Percentiles rank a stretch among this genome's conserved stretches.
Evolutionary conservation across 164 flowering plant species (phyloP).

Genomic region (Echeveria elegans): DNA sequence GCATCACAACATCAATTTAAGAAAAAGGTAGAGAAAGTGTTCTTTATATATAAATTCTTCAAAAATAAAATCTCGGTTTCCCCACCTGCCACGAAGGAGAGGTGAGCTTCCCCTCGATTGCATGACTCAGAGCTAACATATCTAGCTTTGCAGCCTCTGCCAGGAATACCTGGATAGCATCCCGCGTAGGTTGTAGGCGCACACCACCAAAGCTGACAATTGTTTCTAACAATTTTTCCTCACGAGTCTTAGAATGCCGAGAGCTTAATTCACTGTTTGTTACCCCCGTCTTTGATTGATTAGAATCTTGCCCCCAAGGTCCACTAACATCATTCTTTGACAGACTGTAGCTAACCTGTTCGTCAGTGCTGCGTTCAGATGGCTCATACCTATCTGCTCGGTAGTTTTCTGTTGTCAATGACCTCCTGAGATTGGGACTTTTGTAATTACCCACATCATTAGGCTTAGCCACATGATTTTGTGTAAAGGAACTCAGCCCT

Average conservation of each 20-base stretch:
- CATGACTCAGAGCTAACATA: slow-evolving; percentile 60
- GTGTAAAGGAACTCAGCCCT: slow-evolving; percentile 59
- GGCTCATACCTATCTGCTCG: slow-evolving; percentile 45
- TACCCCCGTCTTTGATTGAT: slow-evolving; percentile 23
- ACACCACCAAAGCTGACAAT: slow-evolving; percentile 91
- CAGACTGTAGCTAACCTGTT: slow-evolving; percentile 27
- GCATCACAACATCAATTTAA: slow-evolving; percentile 20
- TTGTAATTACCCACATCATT: slow-evolving; percentile 69
- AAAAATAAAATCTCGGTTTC: slow-evolving; percentile 2
- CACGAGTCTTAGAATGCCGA: slow-evolving; percentile 50
- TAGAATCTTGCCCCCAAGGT: slow-evolving; percentile 54
- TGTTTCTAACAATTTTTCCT: slow-evolving; percentile 80
- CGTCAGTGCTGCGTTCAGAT: slow-evolving; percentile 27
- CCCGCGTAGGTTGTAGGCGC: slow-evolving; percentile 90
- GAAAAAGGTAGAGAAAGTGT: not conserved
- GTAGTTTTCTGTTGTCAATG: slow-evolving; percentile 61
- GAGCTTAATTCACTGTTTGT: slow-evolving; percentile 40
- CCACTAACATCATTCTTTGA: slow-evolving; percentile 37
- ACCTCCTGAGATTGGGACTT: slow-evolving; percentile 67
- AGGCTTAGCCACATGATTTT: slow-evolving; percentile 47
- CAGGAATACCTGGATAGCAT: slow-evolving; percentile 77
- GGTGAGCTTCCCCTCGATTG: slow-evolving; percentile 76
- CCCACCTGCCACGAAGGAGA: slow-evolving; percentile 89
- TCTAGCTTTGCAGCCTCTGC: slow-evolving; percentile 77
- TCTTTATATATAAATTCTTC: not conserved